These are phyloP conservation scores for Phytophthora capsici DNA, from an alignment of 352 stramenopile genomes.

Conservation along the genomic window DNA sequence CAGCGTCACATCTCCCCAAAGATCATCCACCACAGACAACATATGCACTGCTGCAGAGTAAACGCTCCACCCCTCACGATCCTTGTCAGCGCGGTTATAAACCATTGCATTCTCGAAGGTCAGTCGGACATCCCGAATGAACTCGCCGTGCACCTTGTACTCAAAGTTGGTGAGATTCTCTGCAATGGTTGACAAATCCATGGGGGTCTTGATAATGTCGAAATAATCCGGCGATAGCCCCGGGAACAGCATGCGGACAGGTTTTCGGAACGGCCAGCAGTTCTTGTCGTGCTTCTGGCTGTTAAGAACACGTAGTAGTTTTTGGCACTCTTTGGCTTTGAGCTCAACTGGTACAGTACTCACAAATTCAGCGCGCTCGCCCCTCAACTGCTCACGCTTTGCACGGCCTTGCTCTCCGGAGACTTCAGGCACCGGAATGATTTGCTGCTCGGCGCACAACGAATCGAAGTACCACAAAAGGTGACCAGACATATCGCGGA, in stretches of 20 bases:
- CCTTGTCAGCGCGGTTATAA: constrained; percentile 85
- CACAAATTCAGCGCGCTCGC: constrained; percentile 62
- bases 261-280: constrained; percentile 87
- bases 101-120: constrained; percentile 88
- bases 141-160: constrained; percentile 86
- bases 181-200: constrained; percentile 79
- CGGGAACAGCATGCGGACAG: constrained; percentile 77
- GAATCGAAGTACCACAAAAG: constrained; percentile 89
- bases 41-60: constrained; percentile 81
- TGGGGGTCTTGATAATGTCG: constrained; percentile 81
- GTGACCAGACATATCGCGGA: constrained; percentile 84
- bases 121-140: constrained; percentile 79
- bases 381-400: constrained; percentile 55
- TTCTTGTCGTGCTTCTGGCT: constrained; percentile 90
- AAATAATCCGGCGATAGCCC: constrained; percentile 79
- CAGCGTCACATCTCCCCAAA: constrained; percentile 82
- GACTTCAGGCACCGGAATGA: constrained; percentile 31
- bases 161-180: constrained; percentile 71
- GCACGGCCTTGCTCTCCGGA: constrained; percentile 31
- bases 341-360: constrained; percentile 66
- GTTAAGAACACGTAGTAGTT: constrained; percentile 79
- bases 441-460: constrained; percentile 72
- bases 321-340: constrained; percentile 85
- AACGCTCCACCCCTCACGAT: constrained; percentile 81
- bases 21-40: constrained; percentile 71